Evolutionary conservation across 345 rosid genomes (phyloP).

Genomic region (Brassica incana): DNA sequence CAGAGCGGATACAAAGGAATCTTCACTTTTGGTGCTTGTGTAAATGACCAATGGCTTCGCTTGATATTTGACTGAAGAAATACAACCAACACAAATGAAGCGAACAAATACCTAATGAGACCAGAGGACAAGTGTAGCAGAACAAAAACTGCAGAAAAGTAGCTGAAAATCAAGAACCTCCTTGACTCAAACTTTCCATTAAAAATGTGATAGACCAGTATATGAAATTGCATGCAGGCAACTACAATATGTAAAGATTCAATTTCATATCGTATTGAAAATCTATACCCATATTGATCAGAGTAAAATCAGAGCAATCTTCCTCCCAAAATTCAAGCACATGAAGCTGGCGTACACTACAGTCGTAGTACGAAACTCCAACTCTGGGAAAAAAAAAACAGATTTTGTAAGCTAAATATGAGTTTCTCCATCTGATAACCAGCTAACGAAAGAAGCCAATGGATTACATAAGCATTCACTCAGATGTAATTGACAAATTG

Average conservation of each 20-base stretch:
- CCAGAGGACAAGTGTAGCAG: conserved; percentile 6
- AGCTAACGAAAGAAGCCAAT: not conserved
- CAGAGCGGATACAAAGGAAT: conserved; percentile 76
- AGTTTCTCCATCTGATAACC: not conserved
- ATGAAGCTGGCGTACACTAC: conserved; percentile 76
- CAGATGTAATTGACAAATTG: not conserved
- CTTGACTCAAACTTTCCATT: not conserved
- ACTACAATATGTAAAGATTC: not conserved
- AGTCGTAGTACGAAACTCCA: conserved; percentile 90
- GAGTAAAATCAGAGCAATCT: conserved; percentile 63
- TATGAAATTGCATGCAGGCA: not conserved
- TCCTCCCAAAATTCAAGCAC: conserved; percentile 97
- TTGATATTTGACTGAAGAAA: conserved; percentile 76
- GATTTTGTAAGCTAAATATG: conserved; percentile 11
- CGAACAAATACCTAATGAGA: not conserved
- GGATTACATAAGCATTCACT: conserved; percentile 6
- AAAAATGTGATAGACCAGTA: not conserved
- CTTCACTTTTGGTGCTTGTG: conserved; percentile 94
- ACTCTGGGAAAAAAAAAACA: conserved; percentile 43
- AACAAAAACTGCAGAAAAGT: conserved; percentile 9
- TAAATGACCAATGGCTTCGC: conserved; percentile 74
- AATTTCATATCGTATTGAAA: conserved; percentile 13
- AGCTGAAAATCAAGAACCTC: conserved; percentile 7
- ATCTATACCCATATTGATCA: conserved; percentile 72
- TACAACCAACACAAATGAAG: conserved; percentile 18